A percentile compares a stretch with the other conserved stretches of the same genome.
Evolutionary conservation across 768 basidiomycete genomes (phyloP).

Genomic region (Auricularia auricula-judae): DNA sequence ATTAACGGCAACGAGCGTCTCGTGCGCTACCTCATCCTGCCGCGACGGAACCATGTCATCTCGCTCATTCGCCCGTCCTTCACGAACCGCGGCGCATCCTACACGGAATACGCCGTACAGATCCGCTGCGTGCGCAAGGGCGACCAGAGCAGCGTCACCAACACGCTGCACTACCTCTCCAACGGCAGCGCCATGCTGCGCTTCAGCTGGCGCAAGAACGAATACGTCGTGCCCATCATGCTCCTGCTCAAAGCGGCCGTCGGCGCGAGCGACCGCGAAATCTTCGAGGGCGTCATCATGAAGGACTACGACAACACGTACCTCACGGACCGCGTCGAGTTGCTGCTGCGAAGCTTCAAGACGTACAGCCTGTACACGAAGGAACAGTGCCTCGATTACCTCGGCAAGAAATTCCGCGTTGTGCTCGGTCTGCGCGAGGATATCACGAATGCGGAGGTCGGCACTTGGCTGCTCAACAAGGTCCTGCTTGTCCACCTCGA

Average conservation of each 20-base stretch:
- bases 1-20: conserved; percentile 99
- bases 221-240: conserved; percentile 97
- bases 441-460: conserved; percentile 75
- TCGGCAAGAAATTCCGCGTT: conserved; percentile 94
- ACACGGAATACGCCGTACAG: conserved; percentile 88
- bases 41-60: conserved; percentile 90
- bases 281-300: conserved; percentile 94
- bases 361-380: conserved; percentile 80
- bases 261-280: conserved; percentile 85
- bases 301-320: conserved; percentile 96
- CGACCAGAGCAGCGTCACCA: conserved; percentile 89
- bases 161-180: conserved; percentile 93
- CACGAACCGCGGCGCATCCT: conserved; percentile 84
- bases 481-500: conserved; percentile 85
- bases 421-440: conserved; percentile 88
- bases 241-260: conserved; percentile 89
- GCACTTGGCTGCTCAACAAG: conserved; percentile 72
- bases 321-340: conserved; percentile 91
- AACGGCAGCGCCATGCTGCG: conserved; percentile 95
- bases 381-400: conserved; percentile 84
- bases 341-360: conserved; percentile 91
- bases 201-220: conserved; percentile 95
- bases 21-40: conserved; percentile 93
- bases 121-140: conserved; percentile 81
- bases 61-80: conserved; percentile 88